Base-by-base conservation (phyloP, 2,329 filamentous ascomycete genomes). In the Teratosphaeria viscida region DNA sequence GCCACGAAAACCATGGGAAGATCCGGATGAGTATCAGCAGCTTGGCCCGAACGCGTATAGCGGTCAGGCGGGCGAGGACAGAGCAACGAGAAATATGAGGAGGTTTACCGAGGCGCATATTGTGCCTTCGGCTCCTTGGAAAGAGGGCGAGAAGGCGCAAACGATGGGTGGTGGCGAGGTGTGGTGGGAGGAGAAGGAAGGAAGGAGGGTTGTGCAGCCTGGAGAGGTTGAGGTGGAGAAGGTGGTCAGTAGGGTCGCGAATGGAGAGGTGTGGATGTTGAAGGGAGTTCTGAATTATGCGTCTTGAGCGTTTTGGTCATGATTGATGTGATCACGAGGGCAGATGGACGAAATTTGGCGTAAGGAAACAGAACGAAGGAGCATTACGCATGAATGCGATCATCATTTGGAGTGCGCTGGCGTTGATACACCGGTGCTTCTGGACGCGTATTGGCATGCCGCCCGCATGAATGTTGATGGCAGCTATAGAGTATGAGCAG, bases 91-190 rank as follows among this genome's bases (percentile, higher is more conserved):
- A 65, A 97, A 97, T 69, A 72, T 97, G 63, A 80, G 81, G 68
- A 79, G 82, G 47, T 97, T 97, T 72, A 89, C 95, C 1, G 87
- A 95, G 76, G 87, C 87, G 54, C 94, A 99, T 75, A 80, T 96
- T 57, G 81, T 97, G 4, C 81, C 85, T 0, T 74, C 75, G 4
- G 89, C 84, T 68, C 90, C 91, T 0, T 97, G 92, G 92, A 74
- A 77, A 29, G 84, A 88, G 63, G 78, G 79, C 2, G 76, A 82
- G 63, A 90, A 86, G 74, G 79, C 83, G 0, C 82, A 85, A 76
- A 88, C 88, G 0, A 66, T 90, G 55, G 78, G 85, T 8, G 88
- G 87, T 0, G 81, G 80, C 59, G 84, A 88, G 66, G 71, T 97
- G 55, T 96, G 88, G 87, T 97, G 91, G 90, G 88, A 91, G 69